These are phyloP conservation scores for Anthoceros angustus DNA, from an alignment of 225 moss, liverwort and hornwort genomes.

Conservation along the genomic window DNA sequence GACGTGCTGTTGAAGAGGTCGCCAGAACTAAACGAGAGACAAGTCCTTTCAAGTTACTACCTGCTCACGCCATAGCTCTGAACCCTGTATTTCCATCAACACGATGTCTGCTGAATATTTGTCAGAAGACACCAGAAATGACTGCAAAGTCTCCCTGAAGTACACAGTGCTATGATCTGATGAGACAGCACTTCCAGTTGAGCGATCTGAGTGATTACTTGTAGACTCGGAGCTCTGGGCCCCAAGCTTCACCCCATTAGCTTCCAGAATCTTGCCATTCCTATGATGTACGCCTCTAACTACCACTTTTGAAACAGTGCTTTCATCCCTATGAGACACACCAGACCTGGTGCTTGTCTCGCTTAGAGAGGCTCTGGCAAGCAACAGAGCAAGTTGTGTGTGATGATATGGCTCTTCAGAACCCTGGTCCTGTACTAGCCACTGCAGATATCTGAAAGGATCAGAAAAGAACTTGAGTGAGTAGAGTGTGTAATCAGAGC, in stretches of 20 bases:
- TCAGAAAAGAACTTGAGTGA: background rate
- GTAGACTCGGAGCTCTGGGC: too few relatives aligned
- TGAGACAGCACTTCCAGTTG: background rate
- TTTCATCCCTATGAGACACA: too few relatives aligned
- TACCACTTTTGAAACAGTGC: too few relatives aligned
- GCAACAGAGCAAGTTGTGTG: constrained; percentile 80
- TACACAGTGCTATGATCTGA: background rate
- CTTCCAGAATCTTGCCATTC: too few relatives aligned
- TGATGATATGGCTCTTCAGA: constrained; percentile 66
- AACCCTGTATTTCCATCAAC: constrained; percentile 52
- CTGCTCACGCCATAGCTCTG: constrained; percentile 95
- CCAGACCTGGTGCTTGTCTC: too few relatives aligned
- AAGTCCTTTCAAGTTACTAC: constrained; percentile 17
- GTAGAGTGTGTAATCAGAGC: background rate
- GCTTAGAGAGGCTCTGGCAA: constrained; percentile 65
- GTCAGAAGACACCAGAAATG: constrained; percentile 60
- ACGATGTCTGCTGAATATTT: constrained; percentile 58
- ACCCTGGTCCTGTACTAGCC: constrained; percentile 88
- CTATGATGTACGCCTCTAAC: too few relatives aligned
- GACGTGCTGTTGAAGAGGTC: background rate
- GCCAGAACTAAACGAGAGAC: background rate
- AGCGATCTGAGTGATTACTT: background rate
- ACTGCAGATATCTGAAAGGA: constrained; percentile 68
- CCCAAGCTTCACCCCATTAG: too few relatives aligned
- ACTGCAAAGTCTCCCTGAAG: constrained; percentile 42